Evolutionary conservation across 2,329 filamentous ascomycete species (phyloP), one percentile per base, ranked within the genome.

Genomic region (Verticillium isaacii): DNA sequence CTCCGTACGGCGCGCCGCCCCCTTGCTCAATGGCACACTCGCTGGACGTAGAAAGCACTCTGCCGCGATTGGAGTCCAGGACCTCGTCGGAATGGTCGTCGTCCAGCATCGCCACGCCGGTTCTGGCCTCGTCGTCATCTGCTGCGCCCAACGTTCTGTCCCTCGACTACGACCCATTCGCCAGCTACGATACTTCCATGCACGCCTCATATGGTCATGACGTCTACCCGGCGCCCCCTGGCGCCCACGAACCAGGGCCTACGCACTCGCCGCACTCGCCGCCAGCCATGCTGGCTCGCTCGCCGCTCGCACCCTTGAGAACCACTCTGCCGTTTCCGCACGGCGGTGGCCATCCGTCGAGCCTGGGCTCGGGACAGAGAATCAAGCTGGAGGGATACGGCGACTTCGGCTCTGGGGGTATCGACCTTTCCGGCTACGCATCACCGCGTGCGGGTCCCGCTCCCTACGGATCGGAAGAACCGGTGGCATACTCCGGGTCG

Each of bases 121-220:
- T 52, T 19, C 70, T 77, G 32, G 68, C 73, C 23, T 72, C 78
- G 45, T 76, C 76, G 2, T 75, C 77, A 3, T 70, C 78, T 56
- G 72, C 74, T 61, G 75, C 79, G 64, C 75, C 80, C 60, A 80
- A 76, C 66, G 75, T 82, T 34, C 70, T 84, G 61, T 75, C 80
- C 37, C 70, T 78, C 39, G 82, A 83, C 56, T 86, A 85, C 68
- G 80, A 82, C 66, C 71, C 78, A 34, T 86, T 84, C 68, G 74
- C 75, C 63, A 73, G 75, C 61, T 85, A 83, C 67, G 77, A 80
- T 39, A 67, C 75, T 32, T 69, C 72, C 59, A 69, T 80, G 64
- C 69, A 76, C 61, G 64, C 73, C 23, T 65, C 79, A 3, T 85
- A 83, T 66, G 75, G 72, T 63, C 77, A 80, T 67, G 79, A 82